Base-by-base conservation (phyloP, 805 yeast genomes). In the Candida sonorensis region DNA sequence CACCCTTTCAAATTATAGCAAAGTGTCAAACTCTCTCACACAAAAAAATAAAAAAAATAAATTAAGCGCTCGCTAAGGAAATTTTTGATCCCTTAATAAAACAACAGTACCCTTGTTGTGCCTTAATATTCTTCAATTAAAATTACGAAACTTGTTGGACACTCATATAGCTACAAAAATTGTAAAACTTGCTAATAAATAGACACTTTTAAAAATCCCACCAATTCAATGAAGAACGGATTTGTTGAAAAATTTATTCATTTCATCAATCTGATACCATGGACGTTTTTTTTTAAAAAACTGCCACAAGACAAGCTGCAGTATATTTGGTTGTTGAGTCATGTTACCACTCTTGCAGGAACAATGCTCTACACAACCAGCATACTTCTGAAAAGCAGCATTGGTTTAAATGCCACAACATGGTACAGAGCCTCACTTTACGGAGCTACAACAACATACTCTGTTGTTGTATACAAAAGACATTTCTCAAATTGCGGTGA, bases 401-500 rank as follows among this genome's bases (percentile, higher is more conserved):
- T n/a, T n/a, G n/a, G n/a, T n/a, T n/a, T n/a, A n/a, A n/a, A n/a
- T n/a, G n/a, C n/a, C n/a, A n/a, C n/a, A 2, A 20, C 44, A 4
- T 51, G 51, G 50, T 53, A 53, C 31, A 33, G 29, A 10, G 6
- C 41, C 3, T 36, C 48, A 3, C 37, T 51, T n/a, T 23, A 23
- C 20, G 51, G 55, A 7, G 37, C 53, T n/a, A 44, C 55, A 16
- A 16, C 35, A 16, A 56, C 61, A 2, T 55, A 56, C 34, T 33
- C 53, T 1, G 37, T 53, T 17, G 61, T 55, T 7, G 44, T 55
- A 15, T 52, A 51, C 36, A 39, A 50, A 30, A 42, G 48, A 36
- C 48, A 51, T 29, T 27, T 50, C 18, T 31, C 46, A 18, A 46
- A 46, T 11, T 36, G 9, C 33, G 30, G n/a, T n/a, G n/a, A n/a